Evolutionary conservation across 352 stramenopile species (phyloP), one percentile per base, ranked within the genome.

Genomic region (Phytophthora multivora): DNA sequence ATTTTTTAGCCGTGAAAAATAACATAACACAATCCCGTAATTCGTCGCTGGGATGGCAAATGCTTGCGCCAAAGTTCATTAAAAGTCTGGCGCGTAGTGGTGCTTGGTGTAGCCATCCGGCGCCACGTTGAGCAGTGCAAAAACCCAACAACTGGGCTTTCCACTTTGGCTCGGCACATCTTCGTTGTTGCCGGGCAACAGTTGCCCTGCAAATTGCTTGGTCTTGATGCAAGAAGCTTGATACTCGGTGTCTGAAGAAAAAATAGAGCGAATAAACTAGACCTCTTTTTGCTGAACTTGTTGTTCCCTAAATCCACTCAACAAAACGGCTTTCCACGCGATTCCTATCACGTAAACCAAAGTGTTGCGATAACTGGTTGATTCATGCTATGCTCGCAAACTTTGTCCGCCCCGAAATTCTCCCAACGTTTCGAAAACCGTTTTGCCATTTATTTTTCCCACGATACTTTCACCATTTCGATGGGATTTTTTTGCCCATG

Each of bases 81-180:
- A 9, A 12, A 9, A 33, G 28, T 33, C 28, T 0, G 28, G 11
- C 13, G 28, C 10, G 50, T 6, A n/a, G 36, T 59, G 38, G 38
- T 59, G 28, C 30, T 53, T 35, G 43, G 43, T 16, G 55, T 51
- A 57, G 55, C 46, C 36, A 63, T 57, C 19, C 49, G 18, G 51
- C 13, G 2, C 31, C 25, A 55, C 3, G 35, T 49, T 57, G 54
- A 54, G 47, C 38, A 28, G 38, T 49, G 38, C 19, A 58, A 43
- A 39, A 57, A 47, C 18, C 3, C 1, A 16, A 33, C 10, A 9
- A 7, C 12, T 25, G 23, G 51, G 28, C 51, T 59, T 59, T 59
- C 51, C 51, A 59, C 21, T 19, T 43, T 45, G 19, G 19, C 31
- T 51, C 45, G 45, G 26, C 45, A 16, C 10, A 57, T 41, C 36